These are phyloP conservation scores for Clonostachys sp. DNA, from an alignment of 2,329 filamentous ascomycete genomes.

Conservation along the genomic window DNA sequence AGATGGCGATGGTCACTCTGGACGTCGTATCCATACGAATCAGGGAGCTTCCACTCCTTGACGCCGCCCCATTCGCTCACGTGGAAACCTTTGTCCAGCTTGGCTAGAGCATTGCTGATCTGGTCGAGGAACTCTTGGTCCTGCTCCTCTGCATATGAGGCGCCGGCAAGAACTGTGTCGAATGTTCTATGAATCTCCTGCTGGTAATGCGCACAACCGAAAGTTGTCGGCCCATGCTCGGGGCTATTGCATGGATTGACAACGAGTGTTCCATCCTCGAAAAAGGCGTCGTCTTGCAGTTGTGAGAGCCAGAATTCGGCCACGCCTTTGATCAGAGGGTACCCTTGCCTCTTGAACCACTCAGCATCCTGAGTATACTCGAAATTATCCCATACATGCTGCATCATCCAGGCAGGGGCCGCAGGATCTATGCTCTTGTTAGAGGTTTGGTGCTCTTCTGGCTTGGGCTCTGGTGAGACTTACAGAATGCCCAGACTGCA, in stretches of 20 bases:
- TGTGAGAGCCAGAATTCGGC: conserved; percentile 52
- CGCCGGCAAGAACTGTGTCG: conserved; percentile 23
- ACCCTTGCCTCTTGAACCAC: conserved; percentile 43
- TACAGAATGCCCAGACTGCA: conserved; percentile 23
- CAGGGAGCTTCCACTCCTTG: conserved; percentile 27
- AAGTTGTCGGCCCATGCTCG: conserved; percentile 49
- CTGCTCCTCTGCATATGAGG: conserved; percentile 9
- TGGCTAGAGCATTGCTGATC: conserved; percentile 22
- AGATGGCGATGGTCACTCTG: conserved; percentile 31
- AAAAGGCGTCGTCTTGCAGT: conserved; percentile 43
- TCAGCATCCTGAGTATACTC: conserved; percentile 41
- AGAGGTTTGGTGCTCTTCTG: neutral
- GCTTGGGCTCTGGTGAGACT: conserved; percentile 11
- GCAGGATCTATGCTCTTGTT: conserved; percentile 25
- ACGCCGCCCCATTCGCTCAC: conserved; percentile 19
- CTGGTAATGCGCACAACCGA: conserved; percentile 49
- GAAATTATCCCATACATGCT: conserved; percentile 53
- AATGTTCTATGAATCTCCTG: conserved; percentile 42
- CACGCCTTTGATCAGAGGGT: conserved; percentile 47
- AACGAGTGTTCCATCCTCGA: conserved; percentile 45
- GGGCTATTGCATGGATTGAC: conserved; percentile 56
- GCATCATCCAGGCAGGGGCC: conserved; percentile 54
- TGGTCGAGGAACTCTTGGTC: conserved; percentile 20
- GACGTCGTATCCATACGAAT: conserved; percentile 16
- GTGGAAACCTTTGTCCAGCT: conserved; percentile 22